Evolutionary conservation across 2,329 filamentous ascomycete species (phyloP).

Genomic region (Colletotrichum tabaci): DNA sequence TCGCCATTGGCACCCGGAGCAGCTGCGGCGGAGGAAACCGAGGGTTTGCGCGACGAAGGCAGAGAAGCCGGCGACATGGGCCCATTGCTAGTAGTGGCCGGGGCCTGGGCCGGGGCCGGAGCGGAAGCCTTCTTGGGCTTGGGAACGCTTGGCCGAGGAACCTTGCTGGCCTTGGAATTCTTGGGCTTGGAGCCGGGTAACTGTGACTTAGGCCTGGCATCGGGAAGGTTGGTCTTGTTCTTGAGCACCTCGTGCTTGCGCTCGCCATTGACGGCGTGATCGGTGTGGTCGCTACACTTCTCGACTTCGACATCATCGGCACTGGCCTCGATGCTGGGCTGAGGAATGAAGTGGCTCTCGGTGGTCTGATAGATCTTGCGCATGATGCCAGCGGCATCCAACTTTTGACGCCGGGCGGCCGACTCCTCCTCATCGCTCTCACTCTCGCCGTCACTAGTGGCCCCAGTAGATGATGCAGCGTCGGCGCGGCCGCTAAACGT

Average conservation of each 20-base stretch:
- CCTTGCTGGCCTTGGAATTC: conserved; percentile 58
- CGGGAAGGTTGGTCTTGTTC: conserved; percentile 50
- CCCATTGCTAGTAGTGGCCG: conserved; percentile 48
- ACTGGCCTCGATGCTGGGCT: conserved; percentile 61
- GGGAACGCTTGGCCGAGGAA: conserved; percentile 52
- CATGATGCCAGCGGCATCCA: conserved; percentile 59
- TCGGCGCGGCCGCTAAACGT: conserved; percentile 93
- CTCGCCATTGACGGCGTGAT: conserved; percentile 53
- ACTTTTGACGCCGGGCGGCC: conserved; percentile 71
- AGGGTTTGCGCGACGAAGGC: conserved; percentile 82
- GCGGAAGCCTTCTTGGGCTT: conserved; percentile 67
- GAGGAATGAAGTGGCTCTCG: conserved; percentile 66
- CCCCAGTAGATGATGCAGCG: conserved; percentile 85
- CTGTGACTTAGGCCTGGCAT: conserved; percentile 58
- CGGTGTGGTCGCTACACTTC: conserved; percentile 51
- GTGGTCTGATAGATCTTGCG: conserved; percentile 67
- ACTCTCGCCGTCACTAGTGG: conserved; percentile 83
- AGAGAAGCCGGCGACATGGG: conserved; percentile 77
- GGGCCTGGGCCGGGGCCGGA: conserved; percentile 47
- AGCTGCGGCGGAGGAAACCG: conserved; percentile 72
- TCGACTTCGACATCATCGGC: conserved; percentile 72
- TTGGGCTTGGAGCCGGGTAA: conserved; percentile 58
- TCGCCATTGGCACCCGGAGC: conserved; percentile 75
- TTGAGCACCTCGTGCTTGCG: conserved; percentile 59
- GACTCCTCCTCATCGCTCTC: conserved; percentile 75